A percentile compares a stretch with the other conserved stretches of the same genome.
Conservation (phyloP, 2,329 filamentous ascomycete genomes). For the Sphaerulina vaccinii region DNA sequence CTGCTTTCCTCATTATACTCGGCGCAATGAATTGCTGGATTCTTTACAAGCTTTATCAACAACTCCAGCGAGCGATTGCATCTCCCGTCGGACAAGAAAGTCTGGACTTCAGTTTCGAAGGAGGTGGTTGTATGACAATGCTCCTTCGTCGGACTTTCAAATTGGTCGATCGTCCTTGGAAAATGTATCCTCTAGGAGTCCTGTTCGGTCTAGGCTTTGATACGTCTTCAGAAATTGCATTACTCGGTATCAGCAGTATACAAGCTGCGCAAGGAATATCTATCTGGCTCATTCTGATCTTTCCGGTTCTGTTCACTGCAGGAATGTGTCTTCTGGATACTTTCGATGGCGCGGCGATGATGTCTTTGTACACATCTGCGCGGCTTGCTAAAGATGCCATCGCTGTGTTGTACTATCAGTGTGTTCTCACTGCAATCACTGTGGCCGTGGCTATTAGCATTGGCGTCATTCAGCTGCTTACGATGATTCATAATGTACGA, state of each 20-base stretch:
- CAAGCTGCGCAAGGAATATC: constrained; percentile 82
- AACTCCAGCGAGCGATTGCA: constrained; percentile 62
- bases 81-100: constrained; percentile 40
- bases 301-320: constrained; percentile 85
- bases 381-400: constrained; percentile 75
- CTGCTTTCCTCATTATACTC: constrained; percentile 76
- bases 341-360: constrained; percentile 90
- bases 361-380: constrained; percentile 82
- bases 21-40: constrained; percentile 86
- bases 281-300: constrained; percentile 91
- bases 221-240: constrained; percentile 88
- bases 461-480: constrained; percentile 79
- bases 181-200: constrained; percentile 90
- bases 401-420: constrained; percentile 92
- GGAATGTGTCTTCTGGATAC: constrained; percentile 97
- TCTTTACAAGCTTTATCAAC: constrained; percentile 69
- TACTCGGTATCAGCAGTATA: constrained; percentile 85
- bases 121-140: constrained; percentile 70
- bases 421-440: constrained; percentile 79
- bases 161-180: constrained; percentile 75
- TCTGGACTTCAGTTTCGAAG: constrained; percentile 64
- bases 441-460: constrained; percentile 83
- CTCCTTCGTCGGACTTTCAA: constrained; percentile 75
- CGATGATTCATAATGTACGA: constrained; percentile 68
- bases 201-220: constrained; percentile 90